phyloP scores from a whole-genome alignment of 768 basidiomycete genomes.

The Lactarius hengduanensis region DNA sequence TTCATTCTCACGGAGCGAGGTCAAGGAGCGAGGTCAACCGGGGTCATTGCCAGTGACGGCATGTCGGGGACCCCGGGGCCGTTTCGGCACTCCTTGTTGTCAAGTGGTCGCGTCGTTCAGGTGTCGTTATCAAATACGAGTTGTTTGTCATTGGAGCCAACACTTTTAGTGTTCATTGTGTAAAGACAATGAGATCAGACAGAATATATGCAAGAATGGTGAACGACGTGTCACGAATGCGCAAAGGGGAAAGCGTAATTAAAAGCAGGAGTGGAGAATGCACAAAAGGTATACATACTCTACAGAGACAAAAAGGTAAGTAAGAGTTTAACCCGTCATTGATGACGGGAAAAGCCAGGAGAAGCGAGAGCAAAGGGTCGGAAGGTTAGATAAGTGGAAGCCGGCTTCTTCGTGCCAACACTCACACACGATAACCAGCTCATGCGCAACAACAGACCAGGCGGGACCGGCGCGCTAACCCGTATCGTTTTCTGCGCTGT shows the following conservation, averaged over 20 bases:
- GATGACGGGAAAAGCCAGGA: neutral
- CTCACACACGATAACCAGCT: neutral
- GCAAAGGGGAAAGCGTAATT: neutral
- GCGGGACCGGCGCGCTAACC: neutral
- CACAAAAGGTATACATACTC: neutral
- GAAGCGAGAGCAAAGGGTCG: neutral
- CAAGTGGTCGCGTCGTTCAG: too few relatives aligned
- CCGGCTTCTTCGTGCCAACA: neutral
- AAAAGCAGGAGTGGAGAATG: neutral
- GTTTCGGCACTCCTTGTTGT: neutral
- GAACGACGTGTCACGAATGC: neutral
- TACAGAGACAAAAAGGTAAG: neutral
- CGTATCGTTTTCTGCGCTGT: neutral
- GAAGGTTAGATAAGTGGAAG: neutral
- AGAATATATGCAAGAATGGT: neutral
- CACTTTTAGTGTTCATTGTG: neutral
- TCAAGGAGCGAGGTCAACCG: too few relatives aligned
- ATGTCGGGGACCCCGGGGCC: neutral
- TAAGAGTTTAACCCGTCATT: neutral
- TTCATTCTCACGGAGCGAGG: too few relatives aligned
- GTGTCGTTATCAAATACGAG: neutral
- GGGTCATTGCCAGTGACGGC: neutral
- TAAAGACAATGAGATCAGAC: neutral
- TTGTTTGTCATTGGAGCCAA: neutral
- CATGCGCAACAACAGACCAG: neutral